Evolutionary conservation across 1,284 basidiomycete genomes (phyloP).

Genomic region (Neolentinus lepideus): DNA sequence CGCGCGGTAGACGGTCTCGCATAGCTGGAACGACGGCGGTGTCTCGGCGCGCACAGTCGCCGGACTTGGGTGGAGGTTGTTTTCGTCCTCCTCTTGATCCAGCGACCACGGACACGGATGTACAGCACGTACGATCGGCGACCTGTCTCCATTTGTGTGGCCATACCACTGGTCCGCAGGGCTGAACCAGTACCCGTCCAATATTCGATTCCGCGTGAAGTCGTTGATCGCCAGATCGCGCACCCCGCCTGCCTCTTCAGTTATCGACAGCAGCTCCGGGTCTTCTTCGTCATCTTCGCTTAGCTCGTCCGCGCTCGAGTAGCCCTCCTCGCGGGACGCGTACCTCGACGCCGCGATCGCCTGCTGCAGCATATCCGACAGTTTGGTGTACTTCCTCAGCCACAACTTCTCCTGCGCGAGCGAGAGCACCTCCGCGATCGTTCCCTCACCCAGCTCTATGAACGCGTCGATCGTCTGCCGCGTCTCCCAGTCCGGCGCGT

Average conservation of each 20-base stretch:
- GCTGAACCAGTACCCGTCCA: constrained; percentile 68
- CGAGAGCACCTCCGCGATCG: constrained; percentile 49
- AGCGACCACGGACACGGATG: constrained; percentile 65
- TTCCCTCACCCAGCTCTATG: constrained; percentile 67
- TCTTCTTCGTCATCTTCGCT: constrained; percentile 56
- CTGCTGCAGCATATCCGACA: constrained; percentile 57
- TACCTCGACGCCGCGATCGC: constrained; percentile 54
- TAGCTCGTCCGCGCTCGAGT: constrained; percentile 28
- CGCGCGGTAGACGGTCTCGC: constrained; percentile 49
- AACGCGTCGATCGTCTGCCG: constrained; percentile 55
- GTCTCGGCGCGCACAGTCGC: constrained; percentile 35
- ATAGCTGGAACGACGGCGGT: constrained; percentile 49
- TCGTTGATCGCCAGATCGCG: constrained; percentile 62
- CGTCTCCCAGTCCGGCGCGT: constrained; percentile 57
- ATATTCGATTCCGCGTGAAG: constrained; percentile 62
- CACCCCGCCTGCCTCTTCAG: constrained; percentile 52
- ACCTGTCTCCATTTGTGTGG: constrained; percentile 30
- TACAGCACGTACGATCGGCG: constrained; percentile 36
- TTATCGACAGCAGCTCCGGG: constrained; percentile 46
- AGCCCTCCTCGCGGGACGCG: constrained; percentile 25
- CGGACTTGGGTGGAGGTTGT: constrained; percentile 39
- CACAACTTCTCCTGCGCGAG: constrained; percentile 63
- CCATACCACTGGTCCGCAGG: constrained; percentile 63
- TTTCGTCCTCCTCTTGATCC: constrained; percentile 21
- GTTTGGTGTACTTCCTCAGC: constrained; percentile 55